Evolutionary conservation across 345 rosid genomes (phyloP), one percentile per base, ranked within the genome.

Genomic region (Eucalyptus tenuipes): DNA sequence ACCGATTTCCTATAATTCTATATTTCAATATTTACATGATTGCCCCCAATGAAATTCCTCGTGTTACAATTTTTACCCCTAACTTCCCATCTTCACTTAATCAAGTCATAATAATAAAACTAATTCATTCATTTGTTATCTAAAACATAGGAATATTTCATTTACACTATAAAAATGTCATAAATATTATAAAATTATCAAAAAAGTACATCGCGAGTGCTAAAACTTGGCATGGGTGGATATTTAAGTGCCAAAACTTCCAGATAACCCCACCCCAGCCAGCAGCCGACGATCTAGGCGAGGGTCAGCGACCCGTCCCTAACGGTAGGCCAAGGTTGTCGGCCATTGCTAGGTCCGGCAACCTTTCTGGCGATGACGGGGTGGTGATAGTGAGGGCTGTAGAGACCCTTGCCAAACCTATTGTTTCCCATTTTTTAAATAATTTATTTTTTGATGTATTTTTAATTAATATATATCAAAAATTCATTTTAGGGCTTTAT

Each of bases 251-350:
- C 24, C 0, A 52, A 1, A 52, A 52, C 57, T 52, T 52, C 57
- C 10, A 20, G 20, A 52, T 52, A 4, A 52, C 10, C 57, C 57
- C 25, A 52, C 57, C 57, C 5, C 3, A 52, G 25, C 10, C 5
- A 52, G 25, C 2, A 52, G 2, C 10, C 25, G 0, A 52, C 0
- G 2, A 4, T 18, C 5, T 52, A 52, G 25, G 57, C 0, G 2
- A 52, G 57, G 57, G 24, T 52, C 0, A 5, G 5, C 0, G 0
- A 52, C 57, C 57, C 57, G n/a, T 52, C 57, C 0, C 57, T 4
- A 52, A 52, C 7, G 57, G 57, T 52, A 52, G 57, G 57, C 10
- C 0, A 52, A 1, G 57, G 57, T 52, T 2, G 25, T 52, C 3
- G 10, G 25, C 57, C 57, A 52, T 52, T 52, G 10, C 10, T 52